phyloP scores from a whole-genome alignment of 306 rosid genomes.

The Purshia tridentata region DNA sequence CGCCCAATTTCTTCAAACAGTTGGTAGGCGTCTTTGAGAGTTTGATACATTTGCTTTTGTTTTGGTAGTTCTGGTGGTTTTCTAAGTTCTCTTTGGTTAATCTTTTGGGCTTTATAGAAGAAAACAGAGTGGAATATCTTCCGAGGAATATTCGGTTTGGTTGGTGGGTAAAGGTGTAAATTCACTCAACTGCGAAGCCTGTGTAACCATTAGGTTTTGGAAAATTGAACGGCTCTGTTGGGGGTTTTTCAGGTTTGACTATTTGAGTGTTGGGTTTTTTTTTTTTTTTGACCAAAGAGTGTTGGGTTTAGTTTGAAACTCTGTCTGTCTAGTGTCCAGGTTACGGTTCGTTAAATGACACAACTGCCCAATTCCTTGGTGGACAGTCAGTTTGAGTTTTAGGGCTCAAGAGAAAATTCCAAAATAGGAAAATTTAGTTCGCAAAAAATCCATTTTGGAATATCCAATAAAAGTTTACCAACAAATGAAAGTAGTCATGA shows the following conservation, averaged over 20 bases:
- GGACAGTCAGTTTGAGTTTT: neutral
- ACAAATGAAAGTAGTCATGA: no score
- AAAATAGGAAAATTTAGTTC: neutral
- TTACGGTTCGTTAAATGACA: neutral
- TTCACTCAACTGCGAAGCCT: neutral
- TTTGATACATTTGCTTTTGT: slow-evolving; percentile 46
- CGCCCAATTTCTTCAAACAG: slow-evolving; percentile 70
- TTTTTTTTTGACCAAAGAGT: no score
- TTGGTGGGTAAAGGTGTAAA: neutral
- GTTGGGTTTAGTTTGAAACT: no score
- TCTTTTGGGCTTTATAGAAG: slow-evolving; percentile 11
- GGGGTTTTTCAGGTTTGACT: no score
- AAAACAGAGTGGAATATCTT: slow-evolving; percentile 9
- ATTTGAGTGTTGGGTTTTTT: no score
- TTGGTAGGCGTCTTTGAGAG: slow-evolving; percentile 46
- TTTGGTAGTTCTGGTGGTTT: neutral
- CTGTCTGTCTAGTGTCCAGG: no score
- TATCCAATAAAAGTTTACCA: no score
- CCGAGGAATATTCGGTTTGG: slow-evolving; percentile 31
- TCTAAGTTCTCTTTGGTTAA: neutral
- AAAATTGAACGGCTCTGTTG: neutral
- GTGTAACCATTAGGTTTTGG: neutral
- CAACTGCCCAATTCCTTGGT: neutral
- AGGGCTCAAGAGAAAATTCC: neutral
- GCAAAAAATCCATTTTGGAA: no score